Base-by-base conservation (phyloP, 2,329 filamentous ascomycete species). In the Cladosporium oxysporum region DNA sequence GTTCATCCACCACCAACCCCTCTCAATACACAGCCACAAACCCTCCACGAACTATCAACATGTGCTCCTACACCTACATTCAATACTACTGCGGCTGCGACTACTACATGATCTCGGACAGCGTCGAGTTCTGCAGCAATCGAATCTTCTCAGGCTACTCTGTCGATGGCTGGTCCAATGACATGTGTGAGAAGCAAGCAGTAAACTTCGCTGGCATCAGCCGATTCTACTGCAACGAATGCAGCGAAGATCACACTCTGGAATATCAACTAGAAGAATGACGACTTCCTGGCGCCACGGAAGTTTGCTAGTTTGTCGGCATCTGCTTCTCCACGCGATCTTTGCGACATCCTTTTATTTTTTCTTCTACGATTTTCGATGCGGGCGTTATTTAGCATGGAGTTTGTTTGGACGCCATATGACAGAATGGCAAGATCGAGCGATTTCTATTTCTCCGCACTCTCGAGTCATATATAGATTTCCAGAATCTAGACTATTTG, bases 31-130 rank as follows among this genome's bases (percentile, higher is more conserved):
- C 50, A 29, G 29, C 50, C 50, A 28, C 49, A 29, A 29, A 12
- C 12, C 47, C 3, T 29, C 16, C 18, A 2, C 10, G 28, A 10
- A 12, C n/a, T 7, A 31, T 21, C 28, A 55, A 33, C 28, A 83
- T 83, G 81, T 83, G 81, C 71, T 76, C 73, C 44, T 82, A 82
- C 72, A 81, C 80, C 12, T 83, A 82, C 71, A 78, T 76, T 26
- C 75, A 79, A 76, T 82, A 83, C 72, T 79, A 79, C 73, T 82
- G 81, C 74, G 80, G 80, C 73, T 80, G 81, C 73, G 80, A 80
- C 70, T 81, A 81, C 74, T 82, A 81, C 73, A 81, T 82, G 73
- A 79, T 79, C 76, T 73, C 76, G 67, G 78, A 82, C 74, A 77
- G 72, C 63, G 77, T 82, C 66, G 81, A 83, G 70, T 76, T 80